Conservation (phyloP, 306 rosid species). For the Purshia tridentata region DNA sequence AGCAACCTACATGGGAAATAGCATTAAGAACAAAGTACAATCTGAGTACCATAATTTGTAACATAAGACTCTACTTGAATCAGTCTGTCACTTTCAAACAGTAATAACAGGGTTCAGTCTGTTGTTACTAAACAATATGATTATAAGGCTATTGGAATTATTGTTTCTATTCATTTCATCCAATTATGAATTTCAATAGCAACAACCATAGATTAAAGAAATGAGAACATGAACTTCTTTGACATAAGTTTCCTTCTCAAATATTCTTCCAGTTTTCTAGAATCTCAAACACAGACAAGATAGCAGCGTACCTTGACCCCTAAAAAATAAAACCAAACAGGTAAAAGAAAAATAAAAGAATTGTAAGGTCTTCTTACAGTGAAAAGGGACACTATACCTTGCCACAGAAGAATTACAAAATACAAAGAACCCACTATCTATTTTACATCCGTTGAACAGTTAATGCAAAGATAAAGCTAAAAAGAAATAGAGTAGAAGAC, state of each 20-base stretch:
- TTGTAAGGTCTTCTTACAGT: neutral
- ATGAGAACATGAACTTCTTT: neutral
- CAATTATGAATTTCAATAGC: neutral
- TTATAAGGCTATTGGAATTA: neutral
- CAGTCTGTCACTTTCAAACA: neutral
- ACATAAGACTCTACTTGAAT: neutral
- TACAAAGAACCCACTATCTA: neutral
- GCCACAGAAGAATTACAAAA: neutral
- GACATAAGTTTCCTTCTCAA: neutral
- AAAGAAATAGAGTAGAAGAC: neutral
- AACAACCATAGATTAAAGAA: neutral
- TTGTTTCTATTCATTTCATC: neutral
- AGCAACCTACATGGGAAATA: constrained; percentile 55
- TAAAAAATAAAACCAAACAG: neutral
- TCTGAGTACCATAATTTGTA: neutral
- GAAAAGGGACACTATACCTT: neutral
- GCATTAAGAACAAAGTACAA: neutral
- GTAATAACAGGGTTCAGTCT: neutral
- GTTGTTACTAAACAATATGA: neutral
- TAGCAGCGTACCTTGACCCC: neutral
- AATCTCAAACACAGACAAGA: neutral
- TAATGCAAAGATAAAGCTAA: neutral
- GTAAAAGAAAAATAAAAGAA: neutral
- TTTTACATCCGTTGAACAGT: neutral
- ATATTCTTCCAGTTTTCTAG: neutral